Percentiles rank a stretch among this genome's conserved stretches.
Evolutionary conservation across 345 rosid genomes (phyloP).

Genomic region (Jatropha curcas): DNA sequence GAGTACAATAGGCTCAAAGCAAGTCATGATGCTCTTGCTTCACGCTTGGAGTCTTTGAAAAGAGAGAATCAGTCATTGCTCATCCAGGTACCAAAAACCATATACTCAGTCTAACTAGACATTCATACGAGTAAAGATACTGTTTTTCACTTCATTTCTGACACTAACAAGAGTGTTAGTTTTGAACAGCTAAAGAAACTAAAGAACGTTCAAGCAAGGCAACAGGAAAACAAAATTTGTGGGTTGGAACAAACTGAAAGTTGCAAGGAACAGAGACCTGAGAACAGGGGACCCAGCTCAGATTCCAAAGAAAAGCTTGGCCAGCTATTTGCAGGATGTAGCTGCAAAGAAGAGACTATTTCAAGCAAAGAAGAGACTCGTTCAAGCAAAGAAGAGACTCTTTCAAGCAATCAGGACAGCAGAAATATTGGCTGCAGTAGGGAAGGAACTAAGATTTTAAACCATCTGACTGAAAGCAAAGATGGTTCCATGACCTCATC

Average conservation of each 20-base stretch:
- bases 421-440: constrained; percentile 8
- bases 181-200: constrained; percentile 31
- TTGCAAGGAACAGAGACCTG: constrained; percentile 12
- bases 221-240: not conserved
- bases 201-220: constrained; percentile 15
- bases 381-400: not conserved
- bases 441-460: constrained; percentile 18
- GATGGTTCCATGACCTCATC: constrained; percentile 22
- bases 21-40: constrained; percentile 24
- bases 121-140: not conserved
- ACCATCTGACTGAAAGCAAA: constrained; percentile 3
- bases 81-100: constrained; percentile 24
- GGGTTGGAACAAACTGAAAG: constrained; percentile 1
- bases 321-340: constrained; percentile 8
- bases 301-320: constrained; percentile 6
- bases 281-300: not conserved
- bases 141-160: not conserved
- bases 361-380: not conserved
- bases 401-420: constrained; percentile 3
- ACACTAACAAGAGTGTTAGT: constrained; percentile 2
- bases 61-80: constrained; percentile 30
- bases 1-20: constrained; percentile 33
- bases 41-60: constrained; percentile 32
- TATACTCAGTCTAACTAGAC: not conserved
- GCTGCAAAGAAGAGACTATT: not conserved